Conservation (phyloP, 164 flowering plant genomes). For the Magnolia changhungtana region DNA sequence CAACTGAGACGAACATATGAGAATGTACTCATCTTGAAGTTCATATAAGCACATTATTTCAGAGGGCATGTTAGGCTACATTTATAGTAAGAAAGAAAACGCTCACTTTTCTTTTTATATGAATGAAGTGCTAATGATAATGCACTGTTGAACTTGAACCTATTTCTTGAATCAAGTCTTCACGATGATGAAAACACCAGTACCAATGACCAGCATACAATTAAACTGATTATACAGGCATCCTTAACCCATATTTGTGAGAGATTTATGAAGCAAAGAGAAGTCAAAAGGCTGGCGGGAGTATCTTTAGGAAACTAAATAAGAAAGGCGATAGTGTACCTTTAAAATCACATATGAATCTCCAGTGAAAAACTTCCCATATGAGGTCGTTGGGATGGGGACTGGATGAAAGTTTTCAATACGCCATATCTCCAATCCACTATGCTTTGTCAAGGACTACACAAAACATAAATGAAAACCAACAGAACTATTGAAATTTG, state of each 20-base stretch:
- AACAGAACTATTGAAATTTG: neutral
- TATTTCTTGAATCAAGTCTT: too few relatives aligned
- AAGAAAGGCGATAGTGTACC: slow-evolving; percentile 31
- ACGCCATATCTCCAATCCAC: slow-evolving; percentile 97
- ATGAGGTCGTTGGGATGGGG: slow-evolving; percentile 55
- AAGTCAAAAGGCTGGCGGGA: neutral
- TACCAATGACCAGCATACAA: too few relatives aligned
- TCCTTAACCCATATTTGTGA: neutral
- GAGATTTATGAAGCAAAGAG: neutral
- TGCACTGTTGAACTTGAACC: neutral
- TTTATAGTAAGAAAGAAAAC: neutral
- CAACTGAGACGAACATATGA: neutral
- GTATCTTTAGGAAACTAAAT: neutral
- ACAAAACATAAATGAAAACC: neutral
- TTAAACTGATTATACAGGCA: neutral
- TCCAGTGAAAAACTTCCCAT: slow-evolving; percentile 92
- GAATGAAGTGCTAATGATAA: neutral
- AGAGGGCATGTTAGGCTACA: neutral
- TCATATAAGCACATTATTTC: neutral
- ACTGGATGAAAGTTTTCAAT: slow-evolving; percentile 86
- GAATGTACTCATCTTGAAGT: neutral
- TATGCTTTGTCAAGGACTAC: slow-evolving; percentile 52
- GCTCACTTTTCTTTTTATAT: neutral
- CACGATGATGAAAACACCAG: too few relatives aligned
- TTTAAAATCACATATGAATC: slow-evolving; percentile 89